Conservation (phyloP, 352 stramenopile species). For the Phytophthora europaea region DNA sequence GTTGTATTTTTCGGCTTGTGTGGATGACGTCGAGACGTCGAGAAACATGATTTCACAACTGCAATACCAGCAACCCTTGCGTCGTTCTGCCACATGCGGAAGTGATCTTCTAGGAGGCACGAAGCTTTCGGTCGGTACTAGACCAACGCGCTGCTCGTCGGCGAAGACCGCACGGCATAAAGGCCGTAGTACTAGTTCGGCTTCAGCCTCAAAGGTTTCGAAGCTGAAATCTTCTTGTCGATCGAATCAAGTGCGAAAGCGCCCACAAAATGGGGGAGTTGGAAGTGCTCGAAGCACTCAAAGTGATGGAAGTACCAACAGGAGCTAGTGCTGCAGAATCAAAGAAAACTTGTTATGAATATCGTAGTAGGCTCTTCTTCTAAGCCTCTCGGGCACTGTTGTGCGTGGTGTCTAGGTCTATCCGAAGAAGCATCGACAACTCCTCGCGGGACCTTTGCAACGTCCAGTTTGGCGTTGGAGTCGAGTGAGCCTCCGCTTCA, state of each 20-base stretch:
- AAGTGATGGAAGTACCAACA: slow-evolving; percentile 10
- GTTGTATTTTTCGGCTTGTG: slow-evolving; percentile 70
- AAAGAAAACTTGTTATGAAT: slow-evolving; percentile 19
- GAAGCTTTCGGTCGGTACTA: not conserved
- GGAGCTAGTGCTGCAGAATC: not conserved
- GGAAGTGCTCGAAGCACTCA: not conserved
- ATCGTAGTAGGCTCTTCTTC: not conserved
- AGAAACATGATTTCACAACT: not conserved
- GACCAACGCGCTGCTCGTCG: slow-evolving; percentile 38
- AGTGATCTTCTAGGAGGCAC: slow-evolving; percentile 10
- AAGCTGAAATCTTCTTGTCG: slow-evolving; percentile 6
- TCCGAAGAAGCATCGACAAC: slow-evolving; percentile 30
- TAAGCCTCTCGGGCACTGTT: slow-evolving; percentile 40
- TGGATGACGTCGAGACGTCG: slow-evolving; percentile 22
- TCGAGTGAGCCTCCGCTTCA: slow-evolving; percentile 7
- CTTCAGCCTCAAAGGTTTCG: not conserved
- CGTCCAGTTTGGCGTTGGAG: slow-evolving; percentile 12
- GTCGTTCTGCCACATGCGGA: slow-evolving; percentile 26
- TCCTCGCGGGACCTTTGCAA: slow-evolving; percentile 31
- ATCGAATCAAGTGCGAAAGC: slow-evolving; percentile 20
- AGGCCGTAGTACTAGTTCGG: slow-evolving; percentile 3
- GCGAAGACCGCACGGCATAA: slow-evolving; percentile 24
- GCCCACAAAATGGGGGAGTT: slow-evolving; percentile 21
- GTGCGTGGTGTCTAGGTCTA: slow-evolving; percentile 33
- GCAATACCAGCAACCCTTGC: slow-evolving; percentile 10